A percentile compares a stretch with the other conserved stretches of the same genome.
phyloP scores from a whole-genome alignment of 805 yeast species.

The Metschnikowia amazonensis region DNA sequence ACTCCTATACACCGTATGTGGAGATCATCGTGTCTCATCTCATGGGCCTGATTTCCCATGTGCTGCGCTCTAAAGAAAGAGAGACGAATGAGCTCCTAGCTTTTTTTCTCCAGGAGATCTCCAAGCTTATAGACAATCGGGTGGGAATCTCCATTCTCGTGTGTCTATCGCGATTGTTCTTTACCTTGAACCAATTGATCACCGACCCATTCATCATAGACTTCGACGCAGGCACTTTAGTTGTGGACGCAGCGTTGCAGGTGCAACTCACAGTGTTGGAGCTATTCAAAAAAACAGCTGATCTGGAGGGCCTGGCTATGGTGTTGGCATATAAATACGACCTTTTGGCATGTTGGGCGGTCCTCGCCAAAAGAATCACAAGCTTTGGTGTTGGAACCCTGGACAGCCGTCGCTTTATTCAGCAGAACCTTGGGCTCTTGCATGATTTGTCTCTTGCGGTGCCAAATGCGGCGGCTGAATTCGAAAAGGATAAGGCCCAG shows the following conservation, averaged over 20 bases:
- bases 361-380: constrained; percentile 15
- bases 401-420: not conserved
- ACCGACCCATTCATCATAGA: constrained; percentile 28
- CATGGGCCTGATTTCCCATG: constrained; percentile 24
- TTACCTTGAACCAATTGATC: constrained; percentile 29
- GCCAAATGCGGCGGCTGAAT: not conserved
- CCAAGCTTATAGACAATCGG: constrained; percentile 3
- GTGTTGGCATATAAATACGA: constrained; percentile 30
- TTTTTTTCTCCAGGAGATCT: constrained; percentile 20
- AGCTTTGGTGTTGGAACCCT: constrained; percentile 12
- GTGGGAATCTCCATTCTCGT: constrained; percentile 19
- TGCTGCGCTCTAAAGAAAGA: constrained; percentile 16
- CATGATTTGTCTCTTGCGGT: not conserved
- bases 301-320: constrained; percentile 18
- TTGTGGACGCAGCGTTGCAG: constrained; percentile 19
- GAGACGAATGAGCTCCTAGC: constrained; percentile 13
- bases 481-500: constrained; percentile 7
- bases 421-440: constrained; percentile 4
- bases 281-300: constrained; percentile 12
- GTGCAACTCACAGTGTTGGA: constrained; percentile 23
- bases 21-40: constrained; percentile 25
- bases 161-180: constrained; percentile 28
- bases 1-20: constrained; percentile 13
- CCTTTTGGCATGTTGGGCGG: constrained; percentile 35
- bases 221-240: constrained; percentile 14